A percentile compares a stretch with the other conserved stretches of the same genome.
phyloP scores from a whole-genome alignment of 2,329 filamentous ascomycete species.

The Fusarium armeniacum region DNA sequence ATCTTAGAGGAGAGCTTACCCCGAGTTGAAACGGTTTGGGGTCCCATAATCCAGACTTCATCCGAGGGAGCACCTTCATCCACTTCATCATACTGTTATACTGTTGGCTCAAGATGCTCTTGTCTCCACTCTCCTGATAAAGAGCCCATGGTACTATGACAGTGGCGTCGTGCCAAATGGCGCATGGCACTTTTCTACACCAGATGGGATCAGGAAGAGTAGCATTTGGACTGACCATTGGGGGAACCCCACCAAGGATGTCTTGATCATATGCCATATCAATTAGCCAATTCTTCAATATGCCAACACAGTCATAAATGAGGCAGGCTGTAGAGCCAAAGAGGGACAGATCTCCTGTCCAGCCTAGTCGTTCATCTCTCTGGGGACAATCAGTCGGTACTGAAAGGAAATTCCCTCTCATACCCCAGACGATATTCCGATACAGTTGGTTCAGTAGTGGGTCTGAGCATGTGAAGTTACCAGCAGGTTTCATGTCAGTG shows the following conservation, averaged over 20 bases:
- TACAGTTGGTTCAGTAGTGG: constrained; percentile 67
- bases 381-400: constrained; percentile 71
- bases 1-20: not conserved
- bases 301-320: constrained; percentile 63
- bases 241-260: constrained; percentile 22
- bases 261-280: constrained; percentile 30
- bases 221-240: constrained; percentile 33
- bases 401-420: constrained; percentile 69
- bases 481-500: constrained; percentile 65
- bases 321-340: constrained; percentile 66
- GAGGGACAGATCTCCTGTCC: constrained; percentile 59
- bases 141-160: constrained; percentile 58
- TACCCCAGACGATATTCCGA: constrained; percentile 67
- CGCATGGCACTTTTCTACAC: constrained; percentile 42
- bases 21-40: constrained; percentile 3
- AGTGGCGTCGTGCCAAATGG: constrained; percentile 59
- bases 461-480: constrained; percentile 66
- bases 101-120: constrained; percentile 54
- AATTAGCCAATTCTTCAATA: constrained; percentile 59
- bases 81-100: constrained; percentile 58
- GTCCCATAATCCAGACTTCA: constrained; percentile 2
- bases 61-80: constrained; percentile 43
- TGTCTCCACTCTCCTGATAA: constrained; percentile 57
- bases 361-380: constrained; percentile 58
- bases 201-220: constrained; percentile 10